phyloP scores from a whole-genome alignment of 768 basidiomycete genomes.

The Kwoniella dejecticola region DNA sequence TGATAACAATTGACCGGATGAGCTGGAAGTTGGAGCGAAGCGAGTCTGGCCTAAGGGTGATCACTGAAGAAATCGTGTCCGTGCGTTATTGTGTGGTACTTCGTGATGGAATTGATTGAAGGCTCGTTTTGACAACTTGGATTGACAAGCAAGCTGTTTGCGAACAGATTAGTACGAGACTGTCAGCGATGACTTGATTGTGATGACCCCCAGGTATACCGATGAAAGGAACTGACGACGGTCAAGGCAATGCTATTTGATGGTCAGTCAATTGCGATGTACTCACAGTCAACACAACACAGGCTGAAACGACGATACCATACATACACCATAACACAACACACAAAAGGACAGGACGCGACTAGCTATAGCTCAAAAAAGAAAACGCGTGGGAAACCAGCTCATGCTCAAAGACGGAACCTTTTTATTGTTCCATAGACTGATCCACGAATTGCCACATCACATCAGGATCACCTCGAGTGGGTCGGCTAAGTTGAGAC shows the following conservation, averaged over 20 bases:
- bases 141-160: constrained; percentile 2
- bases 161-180: too few species aligned
- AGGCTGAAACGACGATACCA: not conserved
- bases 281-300: not conserved
- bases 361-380: not conserved
- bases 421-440: not conserved
- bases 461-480: not conserved
- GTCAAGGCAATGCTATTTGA: too few species aligned
- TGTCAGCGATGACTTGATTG: too few species aligned
- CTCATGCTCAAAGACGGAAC: not conserved
- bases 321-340: not conserved
- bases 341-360: not conserved
- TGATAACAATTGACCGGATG: too few species aligned
- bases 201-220: too few species aligned
- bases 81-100: constrained; percentile 5
- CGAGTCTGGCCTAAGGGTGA: too few species aligned
- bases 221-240: not conserved
- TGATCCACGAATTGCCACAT: not conserved
- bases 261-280: too few species aligned
- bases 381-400: constrained; percentile 5
- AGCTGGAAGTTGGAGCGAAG: too few species aligned
- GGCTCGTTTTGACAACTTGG: not conserved
- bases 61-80: constrained; percentile 7
- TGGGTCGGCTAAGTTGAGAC: not conserved
- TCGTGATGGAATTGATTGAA: not conserved